These are phyloP conservation scores for Meripilus lineatus DNA, from an alignment of 1,284 basidiomycete species.

Conservation along the genomic window DNA sequence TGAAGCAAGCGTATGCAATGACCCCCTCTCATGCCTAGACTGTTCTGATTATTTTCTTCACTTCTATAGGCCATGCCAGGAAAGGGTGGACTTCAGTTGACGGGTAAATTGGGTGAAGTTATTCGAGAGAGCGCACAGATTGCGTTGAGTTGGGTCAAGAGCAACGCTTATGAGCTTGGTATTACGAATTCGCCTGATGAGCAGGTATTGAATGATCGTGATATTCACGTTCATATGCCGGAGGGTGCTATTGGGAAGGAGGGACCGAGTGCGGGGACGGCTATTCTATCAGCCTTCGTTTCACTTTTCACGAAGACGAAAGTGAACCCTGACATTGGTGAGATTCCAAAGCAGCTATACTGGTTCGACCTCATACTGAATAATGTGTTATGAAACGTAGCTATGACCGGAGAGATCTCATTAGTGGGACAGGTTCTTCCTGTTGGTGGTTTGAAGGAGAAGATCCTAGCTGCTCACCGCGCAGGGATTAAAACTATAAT, in stretches of 20 bases:
- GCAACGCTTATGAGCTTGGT: slow-evolving; percentile 84
- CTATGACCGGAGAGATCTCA: slow-evolving; percentile 95
- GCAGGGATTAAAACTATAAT: slow-evolving; percentile 91
- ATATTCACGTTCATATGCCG: slow-evolving; percentile 94
- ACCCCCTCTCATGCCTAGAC: slow-evolving; percentile 2
- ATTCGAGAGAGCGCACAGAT: slow-evolving; percentile 96
- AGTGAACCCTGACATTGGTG: slow-evolving; percentile 84
- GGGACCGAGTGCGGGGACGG: slow-evolving; percentile 94
- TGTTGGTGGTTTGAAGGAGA: slow-evolving; percentile 93
- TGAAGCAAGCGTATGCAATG: slow-evolving; percentile 74
- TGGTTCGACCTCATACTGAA: no score
- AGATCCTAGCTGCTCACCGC: slow-evolving; percentile 91
- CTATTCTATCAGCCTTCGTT: slow-evolving; percentile 88
- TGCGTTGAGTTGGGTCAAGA: slow-evolving; percentile 89
- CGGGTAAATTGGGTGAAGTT: slow-evolving; percentile 97
- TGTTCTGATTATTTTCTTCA: neutral
- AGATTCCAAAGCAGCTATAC: no score
- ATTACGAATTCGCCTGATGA: slow-evolving; percentile 72
- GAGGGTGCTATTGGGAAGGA: slow-evolving; percentile 98
- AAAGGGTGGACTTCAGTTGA: slow-evolving; percentile 85
- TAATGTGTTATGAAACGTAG: slow-evolving; percentile 38
- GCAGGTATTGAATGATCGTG: slow-evolving; percentile 78
- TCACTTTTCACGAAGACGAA: slow-evolving; percentile 83
- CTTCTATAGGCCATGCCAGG: slow-evolving; percentile 81
- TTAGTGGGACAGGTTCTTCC: slow-evolving; percentile 90